phyloP scores from a whole-genome alignment of 2,329 filamentous ascomycete species.

The Venturia nashicola region DNA sequence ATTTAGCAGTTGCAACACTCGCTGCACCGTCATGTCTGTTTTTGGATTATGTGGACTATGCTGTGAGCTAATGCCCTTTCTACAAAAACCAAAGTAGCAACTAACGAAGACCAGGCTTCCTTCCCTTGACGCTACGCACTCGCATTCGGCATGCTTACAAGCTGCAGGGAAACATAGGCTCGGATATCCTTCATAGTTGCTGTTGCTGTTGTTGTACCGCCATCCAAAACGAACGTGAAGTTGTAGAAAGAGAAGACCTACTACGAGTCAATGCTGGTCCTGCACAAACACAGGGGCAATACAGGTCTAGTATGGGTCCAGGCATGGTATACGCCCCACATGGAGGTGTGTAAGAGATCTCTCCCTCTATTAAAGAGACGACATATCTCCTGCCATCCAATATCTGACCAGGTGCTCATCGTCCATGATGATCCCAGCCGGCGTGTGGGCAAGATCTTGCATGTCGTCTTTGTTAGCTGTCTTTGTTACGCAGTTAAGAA shows the following conservation, averaged over 20 bases:
- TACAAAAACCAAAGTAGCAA: neutral
- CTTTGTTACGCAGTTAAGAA: neutral
- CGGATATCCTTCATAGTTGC: conserved; percentile 23
- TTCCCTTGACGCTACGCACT: conserved; percentile 25
- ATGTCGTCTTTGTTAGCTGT: neutral
- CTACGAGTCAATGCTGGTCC: conserved; percentile 25
- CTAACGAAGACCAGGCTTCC: conserved; percentile 15
- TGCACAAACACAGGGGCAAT: neutral
- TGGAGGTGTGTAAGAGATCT: neutral
- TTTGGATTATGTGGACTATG: conserved; percentile 22
- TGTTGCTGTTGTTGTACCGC: conserved; percentile 31
- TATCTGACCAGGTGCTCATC: neutral
- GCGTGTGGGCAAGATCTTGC: neutral
- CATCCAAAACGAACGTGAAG: conserved; percentile 34
- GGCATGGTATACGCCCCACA: conserved; percentile 8
- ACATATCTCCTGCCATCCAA: neutral
- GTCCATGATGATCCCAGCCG: too few species aligned
- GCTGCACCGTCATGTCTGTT: conserved; percentile 26
- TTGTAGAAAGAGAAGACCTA: conserved; percentile 31
- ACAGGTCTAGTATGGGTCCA: neutral
- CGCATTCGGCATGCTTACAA: conserved; percentile 31
- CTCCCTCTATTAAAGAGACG: neutral
- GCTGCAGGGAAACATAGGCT: conserved; percentile 23
- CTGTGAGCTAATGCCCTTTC: conserved; percentile 13
- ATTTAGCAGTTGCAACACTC: conserved; percentile 23